phyloP scores from a whole-genome alignment of 75 land plant species.

The Pinus albicaulis region DNA sequence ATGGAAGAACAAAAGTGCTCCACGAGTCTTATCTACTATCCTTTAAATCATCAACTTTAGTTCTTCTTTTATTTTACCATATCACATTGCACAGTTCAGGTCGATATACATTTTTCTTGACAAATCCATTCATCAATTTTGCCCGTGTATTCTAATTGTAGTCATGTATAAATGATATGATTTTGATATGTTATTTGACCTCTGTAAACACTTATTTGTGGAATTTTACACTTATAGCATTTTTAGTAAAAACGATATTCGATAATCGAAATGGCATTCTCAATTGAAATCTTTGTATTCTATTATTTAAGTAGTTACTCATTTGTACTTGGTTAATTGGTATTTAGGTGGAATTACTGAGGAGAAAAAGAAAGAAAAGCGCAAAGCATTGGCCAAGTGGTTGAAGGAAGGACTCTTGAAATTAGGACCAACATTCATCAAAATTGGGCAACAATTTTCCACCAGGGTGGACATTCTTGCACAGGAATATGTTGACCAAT shows the following conservation, averaged over 20 bases:
- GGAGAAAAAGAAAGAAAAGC: conserved; percentile 62
- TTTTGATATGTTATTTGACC: too few relatives aligned
- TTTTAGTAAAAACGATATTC: background rate
- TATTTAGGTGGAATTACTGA: conserved; percentile 92
- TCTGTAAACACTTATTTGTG: background rate
- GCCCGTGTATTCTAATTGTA: too few relatives aligned
- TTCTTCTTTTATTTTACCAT: too few relatives aligned
- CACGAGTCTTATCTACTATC: too few relatives aligned
- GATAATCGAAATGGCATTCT: background rate
- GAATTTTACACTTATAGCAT: too few relatives aligned
- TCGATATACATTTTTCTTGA: too few relatives aligned
- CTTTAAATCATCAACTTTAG: too few relatives aligned
- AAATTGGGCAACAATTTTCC: conserved; percentile 99
- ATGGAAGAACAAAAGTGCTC: too few relatives aligned
- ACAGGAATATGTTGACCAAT: conserved; percentile 97
- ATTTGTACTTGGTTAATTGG: background rate
- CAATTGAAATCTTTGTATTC: background rate
- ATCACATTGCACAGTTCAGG: too few relatives aligned
- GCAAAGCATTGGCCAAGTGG: conserved; percentile 93
- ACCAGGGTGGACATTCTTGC: conserved; percentile 99
- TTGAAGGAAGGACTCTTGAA: conserved; percentile 90
- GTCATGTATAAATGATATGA: too few relatives aligned
- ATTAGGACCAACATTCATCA: conserved; percentile 97
- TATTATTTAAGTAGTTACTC: background rate
- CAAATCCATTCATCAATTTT: too few relatives aligned